phyloP scores from a whole-genome alignment of 1,139 yeast genomes.

The Saccharomyces hybrid region DNA sequence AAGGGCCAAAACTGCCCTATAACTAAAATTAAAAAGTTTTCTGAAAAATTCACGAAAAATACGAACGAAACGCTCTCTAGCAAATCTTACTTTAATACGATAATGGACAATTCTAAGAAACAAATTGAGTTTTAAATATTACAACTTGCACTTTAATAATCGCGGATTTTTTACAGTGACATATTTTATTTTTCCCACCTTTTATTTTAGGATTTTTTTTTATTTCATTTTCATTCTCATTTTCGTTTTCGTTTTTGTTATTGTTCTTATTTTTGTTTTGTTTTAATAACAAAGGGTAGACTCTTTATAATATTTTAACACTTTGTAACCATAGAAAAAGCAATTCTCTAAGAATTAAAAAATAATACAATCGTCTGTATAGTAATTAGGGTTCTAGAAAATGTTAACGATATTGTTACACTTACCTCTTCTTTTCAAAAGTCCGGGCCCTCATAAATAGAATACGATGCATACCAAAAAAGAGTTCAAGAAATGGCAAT shows the following conservation, averaged over 20 bases:
- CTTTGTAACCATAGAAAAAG: background rate
- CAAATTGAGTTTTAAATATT: background rate
- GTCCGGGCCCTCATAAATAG: too few relatives aligned
- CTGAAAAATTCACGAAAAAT: background rate
- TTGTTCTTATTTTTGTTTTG: background rate
- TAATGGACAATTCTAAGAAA: background rate
- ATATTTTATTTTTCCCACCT: background rate
- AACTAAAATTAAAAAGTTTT: slow-evolving; percentile 16
- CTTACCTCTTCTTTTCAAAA: too few relatives aligned
- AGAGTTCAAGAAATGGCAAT: too few relatives aligned
- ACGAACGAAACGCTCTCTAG: background rate
- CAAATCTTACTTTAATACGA: background rate
- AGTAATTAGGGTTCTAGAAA: background rate
- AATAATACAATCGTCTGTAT: background rate
- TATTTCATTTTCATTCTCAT: background rate
- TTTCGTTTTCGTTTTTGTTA: too few relatives aligned
- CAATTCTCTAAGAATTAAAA: background rate
- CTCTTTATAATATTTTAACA: background rate
- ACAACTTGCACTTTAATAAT: background rate
- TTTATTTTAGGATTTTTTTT: background rate
- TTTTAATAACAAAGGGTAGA: background rate
- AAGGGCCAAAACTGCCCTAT: slow-evolving; percentile 46
- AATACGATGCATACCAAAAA: too few relatives aligned
- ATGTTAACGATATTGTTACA: too few relatives aligned
- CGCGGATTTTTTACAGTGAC: background rate